Base-by-base conservation (phyloP, 768 basidiomycete species). In the Pulveroboletus sp. region DNA sequence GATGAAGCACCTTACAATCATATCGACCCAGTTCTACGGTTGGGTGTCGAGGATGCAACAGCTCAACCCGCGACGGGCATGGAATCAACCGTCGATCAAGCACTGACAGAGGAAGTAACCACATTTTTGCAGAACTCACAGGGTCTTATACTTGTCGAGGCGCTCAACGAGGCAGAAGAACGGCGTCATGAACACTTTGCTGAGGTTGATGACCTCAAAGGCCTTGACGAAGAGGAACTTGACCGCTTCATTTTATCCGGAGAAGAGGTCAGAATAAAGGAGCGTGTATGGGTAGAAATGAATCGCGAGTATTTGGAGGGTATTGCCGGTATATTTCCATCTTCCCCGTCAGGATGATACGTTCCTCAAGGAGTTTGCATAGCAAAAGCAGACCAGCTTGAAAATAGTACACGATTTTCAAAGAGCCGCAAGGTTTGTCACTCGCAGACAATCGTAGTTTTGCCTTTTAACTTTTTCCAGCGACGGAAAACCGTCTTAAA, bases 211-310 rank as follows among this genome's bases (percentile, higher is more conserved):
- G 85, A 87, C 54, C 70, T 92, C 39, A 63, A 74, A 19, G 90
- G 86, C 14, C 73, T 97, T n/a, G 86, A 96, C 66, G 93, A 97
- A 60, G 89, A 85, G 6, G 93, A 97, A 63, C 75, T 96, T 36
- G 86, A 95, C 64, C 74, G 73, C 22, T 87, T 96, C 62, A 71
- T 91, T 47, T 69, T 93, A 20, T 81, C 77, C 8, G 85, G 86
- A 30, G 86, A 86, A 20, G 93, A 95, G 67, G 85, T 89, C 4
- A 82, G 75, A 63, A 75, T 91, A 61, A 97, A 89, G 67, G 90
- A 92, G 65, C 82, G 90, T 11, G 81, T 96, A 2, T 97, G 93
- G 93, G 91, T 94, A 41, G 92, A 94, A 69, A 74, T 92, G 60
- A 96, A 96, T 65, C 79, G 79, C 57, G 93, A 96, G 27, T 97